Evolutionary conservation across 2,329 filamentous ascomycete species (phyloP).

Genomic region (Colletotrichum musicola): DNA sequence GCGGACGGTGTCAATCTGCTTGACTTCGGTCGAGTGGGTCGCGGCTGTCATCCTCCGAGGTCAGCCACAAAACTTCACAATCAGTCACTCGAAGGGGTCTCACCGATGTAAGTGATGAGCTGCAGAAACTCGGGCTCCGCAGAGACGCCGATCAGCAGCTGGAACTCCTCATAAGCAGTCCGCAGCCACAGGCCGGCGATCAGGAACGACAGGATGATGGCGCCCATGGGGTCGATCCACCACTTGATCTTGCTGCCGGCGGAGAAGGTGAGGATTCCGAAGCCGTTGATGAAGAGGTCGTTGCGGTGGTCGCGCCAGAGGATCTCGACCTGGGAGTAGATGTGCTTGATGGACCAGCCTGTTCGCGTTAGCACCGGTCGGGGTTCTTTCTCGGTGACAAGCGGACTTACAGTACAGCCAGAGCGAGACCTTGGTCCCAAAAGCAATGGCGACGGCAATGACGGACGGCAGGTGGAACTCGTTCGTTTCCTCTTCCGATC

Average conservation of each 20-base stretch:
- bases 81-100: background rate
- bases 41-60: constrained; percentile 57
- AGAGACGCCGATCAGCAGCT: constrained; percentile 89
- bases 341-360: constrained; percentile 84
- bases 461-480: constrained; percentile 85
- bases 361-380: background rate
- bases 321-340: constrained; percentile 91
- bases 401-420: constrained; percentile 82
- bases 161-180: constrained; percentile 90
- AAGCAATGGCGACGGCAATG: constrained; percentile 86
- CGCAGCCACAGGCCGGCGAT: constrained; percentile 86
- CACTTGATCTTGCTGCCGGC: constrained; percentile 88
- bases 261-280: constrained; percentile 91
- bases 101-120: constrained; percentile 92
- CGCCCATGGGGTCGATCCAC: constrained; percentile 96
- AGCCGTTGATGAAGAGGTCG: constrained; percentile 95
- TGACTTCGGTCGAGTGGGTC: constrained; percentile 86
- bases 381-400: background rate
- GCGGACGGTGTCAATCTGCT: constrained; percentile 92
- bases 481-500: constrained; percentile 65
- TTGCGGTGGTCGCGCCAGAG: constrained; percentile 98
- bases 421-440: constrained; percentile 83
- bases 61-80: background rate
- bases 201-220: constrained; percentile 83
- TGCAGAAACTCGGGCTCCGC: constrained; percentile 89